Evolutionary conservation across 345 rosid genomes (phyloP), one percentile per base, ranked within the genome.

Genomic region (Lepidium sativum): DNA sequence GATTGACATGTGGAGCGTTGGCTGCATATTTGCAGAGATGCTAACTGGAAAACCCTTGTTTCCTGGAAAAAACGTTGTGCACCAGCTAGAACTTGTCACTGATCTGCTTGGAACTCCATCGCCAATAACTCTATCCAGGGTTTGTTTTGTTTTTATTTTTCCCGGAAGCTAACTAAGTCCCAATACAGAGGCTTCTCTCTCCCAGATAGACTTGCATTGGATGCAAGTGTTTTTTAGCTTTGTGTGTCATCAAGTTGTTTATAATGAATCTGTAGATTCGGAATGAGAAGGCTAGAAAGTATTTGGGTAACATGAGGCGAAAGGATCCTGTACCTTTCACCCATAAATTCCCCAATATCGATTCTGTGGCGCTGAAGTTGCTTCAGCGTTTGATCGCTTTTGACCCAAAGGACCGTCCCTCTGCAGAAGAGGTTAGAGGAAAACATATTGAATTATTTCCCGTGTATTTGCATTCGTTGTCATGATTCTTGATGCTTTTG

Each of bases 61-160:
- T 73, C 95, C 97, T 39, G 99, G 99, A 55, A 94, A 88, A 81
- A 88, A 94, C 75, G 99, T 94, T 48, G 96, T 80, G 41, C 90
- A 94, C 58, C 85, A 90, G 72, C 82, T 94, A 68, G 97, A 94
- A 40, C 81, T 94, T 17, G 90, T 90, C 48, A 94, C 99, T 40
- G 97, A 94, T 86, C 77, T 94, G 82, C 95, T 94, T 69, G 97
- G 99, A 78, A 86, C 95, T 39, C 99, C 97, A 8, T 71, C 99
- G 31, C 78, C 79, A 2, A 82, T 88, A 68, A 76, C 86, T 63
- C 71, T 86, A 71, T 84, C 97, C 60, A 79, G 89, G 92, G 99
- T 94, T 69, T 72, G 95, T 79, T 62, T 63, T 69, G 60, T 56
- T 55, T 31, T 60, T 60, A 32, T 44, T 44, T 40, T 59, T 68